A percentile compares a stretch with the other conserved stretches of the same genome.
Conservation (phyloP, 225 moss, liverwort and hornwort species). For the Rhytidiadelphus loreus region DNA sequence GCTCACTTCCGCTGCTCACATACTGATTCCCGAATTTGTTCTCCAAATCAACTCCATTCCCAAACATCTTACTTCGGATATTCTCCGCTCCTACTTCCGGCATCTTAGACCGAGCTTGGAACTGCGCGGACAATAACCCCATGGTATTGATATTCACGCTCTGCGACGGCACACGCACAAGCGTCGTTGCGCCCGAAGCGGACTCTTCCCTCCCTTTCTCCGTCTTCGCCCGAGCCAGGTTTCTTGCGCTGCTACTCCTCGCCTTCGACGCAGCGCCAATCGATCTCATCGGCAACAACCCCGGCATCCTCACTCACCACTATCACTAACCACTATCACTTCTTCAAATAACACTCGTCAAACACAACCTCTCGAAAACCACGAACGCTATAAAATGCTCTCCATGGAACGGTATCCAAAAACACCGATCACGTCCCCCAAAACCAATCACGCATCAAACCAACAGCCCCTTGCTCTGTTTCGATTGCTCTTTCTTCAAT, state of each 20-base stretch:
- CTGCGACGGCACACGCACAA: constrained; percentile 23
- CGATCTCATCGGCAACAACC: constrained; percentile 36
- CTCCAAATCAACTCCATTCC: constrained; percentile 8
- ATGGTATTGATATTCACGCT: not conserved
- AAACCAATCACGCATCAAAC: not conserved
- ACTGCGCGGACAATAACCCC: constrained; percentile 25
- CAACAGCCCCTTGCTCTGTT: not conserved
- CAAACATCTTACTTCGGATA: constrained; percentile 7
- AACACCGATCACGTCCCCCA: not conserved
- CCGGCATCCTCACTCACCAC: constrained; percentile 24
- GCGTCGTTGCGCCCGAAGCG: not conserved
- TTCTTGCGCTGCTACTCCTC: constrained; percentile 20
- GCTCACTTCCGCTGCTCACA: constrained; percentile 79
- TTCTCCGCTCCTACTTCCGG: constrained; percentile 7
- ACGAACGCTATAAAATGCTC: not conserved
- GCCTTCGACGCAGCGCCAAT: constrained; percentile 25
- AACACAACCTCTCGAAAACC: not conserved
- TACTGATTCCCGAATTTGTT: constrained; percentile 15
- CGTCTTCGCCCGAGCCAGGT: constrained; percentile 16
- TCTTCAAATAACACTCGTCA: too few relatives aligned
- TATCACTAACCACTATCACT: not conserved
- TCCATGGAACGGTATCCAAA: not conserved
- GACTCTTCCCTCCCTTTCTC: constrained; percentile 27
- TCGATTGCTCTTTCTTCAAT: not conserved
- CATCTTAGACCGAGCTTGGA: not conserved